Evolutionary conservation across 495 filamentous ascomycete genomes (phyloP).

Genomic region (Aspergillus biplanus): DNA sequence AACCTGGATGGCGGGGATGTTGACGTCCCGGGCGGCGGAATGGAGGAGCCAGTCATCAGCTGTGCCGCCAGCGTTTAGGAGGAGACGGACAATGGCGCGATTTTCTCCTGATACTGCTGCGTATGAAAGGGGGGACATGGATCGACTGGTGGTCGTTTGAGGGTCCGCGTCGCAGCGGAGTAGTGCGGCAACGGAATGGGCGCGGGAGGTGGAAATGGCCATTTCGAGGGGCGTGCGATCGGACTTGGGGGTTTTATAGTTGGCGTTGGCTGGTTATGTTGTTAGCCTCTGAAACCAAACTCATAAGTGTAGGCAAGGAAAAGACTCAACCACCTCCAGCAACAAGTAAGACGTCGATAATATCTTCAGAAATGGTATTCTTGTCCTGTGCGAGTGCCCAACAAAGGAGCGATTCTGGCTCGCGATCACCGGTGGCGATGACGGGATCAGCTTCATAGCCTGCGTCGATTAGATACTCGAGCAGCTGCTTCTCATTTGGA

Average conservation of each 20-base stretch:
- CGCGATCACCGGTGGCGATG: not conserved
- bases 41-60: conserved; percentile 13
- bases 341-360: conserved; percentile 10
- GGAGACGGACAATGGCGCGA: conserved; percentile 9
- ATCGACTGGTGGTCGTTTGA: not conserved
- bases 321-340: conserved; percentile 4
- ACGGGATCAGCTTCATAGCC: conserved; percentile 9
- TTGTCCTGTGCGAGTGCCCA: conserved; percentile 15
- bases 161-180: conserved; percentile 12
- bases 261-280: conserved; percentile 11
- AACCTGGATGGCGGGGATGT: conserved; percentile 13
- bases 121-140: conserved; percentile 5
- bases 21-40: conserved; percentile 15
- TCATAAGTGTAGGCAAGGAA: not conserved
- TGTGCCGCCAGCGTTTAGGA: conserved; percentile 6
- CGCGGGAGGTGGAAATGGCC: conserved; percentile 10
- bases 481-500: conserved; percentile 11
- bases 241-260: conserved; percentile 1
- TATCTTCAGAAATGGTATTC: not conserved
- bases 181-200: conserved; percentile 7
- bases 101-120: not conserved
- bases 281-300: not conserved
- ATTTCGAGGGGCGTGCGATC: conserved; percentile 16
- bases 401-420: conserved; percentile 9
- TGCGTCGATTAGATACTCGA: conserved; percentile 11